Evolutionary conservation across 2,329 filamentous ascomycete genomes (phyloP).

Genomic region (Amesomyces nigricolor): DNA sequence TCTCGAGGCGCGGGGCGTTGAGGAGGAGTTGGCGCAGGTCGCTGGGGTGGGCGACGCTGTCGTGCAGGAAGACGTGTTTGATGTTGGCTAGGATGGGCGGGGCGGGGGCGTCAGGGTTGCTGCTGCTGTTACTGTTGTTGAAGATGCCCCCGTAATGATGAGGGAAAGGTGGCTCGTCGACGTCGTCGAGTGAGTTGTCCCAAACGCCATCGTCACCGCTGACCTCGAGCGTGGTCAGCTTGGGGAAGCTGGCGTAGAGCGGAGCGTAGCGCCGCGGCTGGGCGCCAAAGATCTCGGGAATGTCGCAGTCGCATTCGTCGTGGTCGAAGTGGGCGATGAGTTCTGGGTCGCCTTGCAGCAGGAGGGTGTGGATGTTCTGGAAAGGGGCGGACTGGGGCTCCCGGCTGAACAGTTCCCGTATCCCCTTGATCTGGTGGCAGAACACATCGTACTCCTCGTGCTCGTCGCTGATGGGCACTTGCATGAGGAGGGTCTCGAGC

Average conservation of each 20-base stretch:
- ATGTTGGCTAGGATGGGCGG: conserved; percentile 18
- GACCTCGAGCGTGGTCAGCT: conserved; percentile 25
- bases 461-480: conserved; percentile 26
- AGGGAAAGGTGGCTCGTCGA: neutral
- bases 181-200: conserved; percentile 3
- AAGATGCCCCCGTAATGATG: no score
- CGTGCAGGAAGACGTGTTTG: conserved; percentile 26
- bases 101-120: neutral
- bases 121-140: no score
- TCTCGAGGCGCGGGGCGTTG: conserved; percentile 25
- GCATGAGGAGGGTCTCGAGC: conserved; percentile 26
- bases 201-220: conserved; percentile 26
- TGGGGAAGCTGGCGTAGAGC: conserved; percentile 22
- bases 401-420: conserved; percentile 2
- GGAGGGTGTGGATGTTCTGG: conserved; percentile 23
- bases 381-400: conserved; percentile 13
- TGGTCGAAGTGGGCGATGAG: conserved; percentile 22
- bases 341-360: conserved; percentile 28
- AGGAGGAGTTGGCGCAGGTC: conserved; percentile 23
- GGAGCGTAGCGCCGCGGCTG: conserved; percentile 20
- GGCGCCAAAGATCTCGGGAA: conserved; percentile 22
- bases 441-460: conserved; percentile 21
- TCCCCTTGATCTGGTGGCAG: conserved; percentile 14
- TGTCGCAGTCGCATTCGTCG: conserved; percentile 21
- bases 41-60: conserved; percentile 24